Evolutionary conservation across 2,329 filamentous ascomycete genomes (phyloP).

Genomic region (Ceratocystis harringtonii): DNA sequence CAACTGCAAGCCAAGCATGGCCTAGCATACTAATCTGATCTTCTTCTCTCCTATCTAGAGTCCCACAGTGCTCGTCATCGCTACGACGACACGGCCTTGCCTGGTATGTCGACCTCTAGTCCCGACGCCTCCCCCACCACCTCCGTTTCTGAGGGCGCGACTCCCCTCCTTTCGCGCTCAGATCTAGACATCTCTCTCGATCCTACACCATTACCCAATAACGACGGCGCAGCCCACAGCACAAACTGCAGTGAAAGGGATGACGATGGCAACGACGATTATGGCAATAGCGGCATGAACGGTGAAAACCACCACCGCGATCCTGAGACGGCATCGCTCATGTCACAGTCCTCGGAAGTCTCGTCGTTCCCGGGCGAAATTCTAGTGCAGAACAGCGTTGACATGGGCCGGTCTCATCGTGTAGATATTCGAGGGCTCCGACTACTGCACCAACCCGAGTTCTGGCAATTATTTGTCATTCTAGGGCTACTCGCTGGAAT

Average conservation of each 20-base stretch:
- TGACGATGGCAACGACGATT: slow-evolving; percentile 20
- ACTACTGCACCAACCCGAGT: slow-evolving; percentile 57
- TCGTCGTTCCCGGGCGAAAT: slow-evolving; percentile 38
- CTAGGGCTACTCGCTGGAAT: slow-evolving; percentile 87
- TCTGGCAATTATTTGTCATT: slow-evolving; percentile 80
- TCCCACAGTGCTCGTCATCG: slow-evolving; percentile 17
- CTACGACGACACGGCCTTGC: slow-evolving; percentile 20
- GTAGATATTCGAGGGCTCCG: slow-evolving; percentile 80
- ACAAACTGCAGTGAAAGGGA: background rate
- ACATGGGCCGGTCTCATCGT: slow-evolving; percentile 60
- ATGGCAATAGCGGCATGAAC: slow-evolving; percentile 21
- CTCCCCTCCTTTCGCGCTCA: background rate
- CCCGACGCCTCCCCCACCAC: slow-evolving; percentile 2
- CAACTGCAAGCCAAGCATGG: background rate
- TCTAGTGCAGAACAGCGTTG: slow-evolving; percentile 45
- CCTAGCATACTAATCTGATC: slow-evolving; percentile 6
- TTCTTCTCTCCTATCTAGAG: background rate
- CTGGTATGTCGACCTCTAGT: slow-evolving; percentile 43
- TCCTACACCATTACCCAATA: slow-evolving; percentile 15
- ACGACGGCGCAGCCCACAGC: slow-evolving; percentile 21
- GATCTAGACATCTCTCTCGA: background rate
- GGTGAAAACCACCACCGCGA: slow-evolving; percentile 26
- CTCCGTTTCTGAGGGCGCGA: background rate
- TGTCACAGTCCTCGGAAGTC: slow-evolving; percentile 42
- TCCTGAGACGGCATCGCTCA: slow-evolving; percentile 63